phyloP scores from a whole-genome alignment of 2,329 filamentous ascomycete genomes.

The Cytospora leucostoma region DNA sequence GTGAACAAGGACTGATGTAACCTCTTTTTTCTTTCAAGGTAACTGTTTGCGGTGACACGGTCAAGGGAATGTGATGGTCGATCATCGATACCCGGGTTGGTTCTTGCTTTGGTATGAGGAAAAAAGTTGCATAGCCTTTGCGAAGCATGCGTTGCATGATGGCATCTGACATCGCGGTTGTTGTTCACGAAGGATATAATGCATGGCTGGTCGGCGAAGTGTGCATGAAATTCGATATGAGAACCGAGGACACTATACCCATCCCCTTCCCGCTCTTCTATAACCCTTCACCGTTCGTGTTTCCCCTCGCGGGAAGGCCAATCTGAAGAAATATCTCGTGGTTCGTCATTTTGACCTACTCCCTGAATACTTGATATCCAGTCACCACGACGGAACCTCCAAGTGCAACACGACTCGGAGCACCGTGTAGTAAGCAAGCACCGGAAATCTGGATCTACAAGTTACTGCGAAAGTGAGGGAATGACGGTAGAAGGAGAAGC shows the following conservation, averaged over 20 bases:
- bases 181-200: not conserved
- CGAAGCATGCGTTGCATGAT: slow-evolving; percentile 1
- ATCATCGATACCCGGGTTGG: not conserved
- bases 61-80: not conserved
- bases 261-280: not conserved
- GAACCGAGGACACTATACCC: not conserved
- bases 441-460: too few species aligned
- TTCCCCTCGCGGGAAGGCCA: too few species aligned
- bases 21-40: not conserved
- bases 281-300: not conserved
- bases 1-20: not conserved
- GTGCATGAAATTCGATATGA: not conserved
- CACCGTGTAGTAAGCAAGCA: too few species aligned
- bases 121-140: slow-evolving; percentile 2
- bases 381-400: too few species aligned
- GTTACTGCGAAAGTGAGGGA: too few species aligned
- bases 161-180: not conserved
- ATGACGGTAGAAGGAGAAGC: too few species aligned
- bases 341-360: not conserved
- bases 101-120: not conserved
- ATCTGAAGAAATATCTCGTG: not conserved
- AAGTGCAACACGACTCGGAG: too few species aligned
- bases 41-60: not conserved
- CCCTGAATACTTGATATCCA: too few species aligned
- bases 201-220: not conserved